Percentiles rank a stretch among this genome's conserved stretches.
These are phyloP conservation scores for Annona cherimola DNA, from an alignment of 164 flowering plant genomes.

Conservation along the genomic window DNA sequence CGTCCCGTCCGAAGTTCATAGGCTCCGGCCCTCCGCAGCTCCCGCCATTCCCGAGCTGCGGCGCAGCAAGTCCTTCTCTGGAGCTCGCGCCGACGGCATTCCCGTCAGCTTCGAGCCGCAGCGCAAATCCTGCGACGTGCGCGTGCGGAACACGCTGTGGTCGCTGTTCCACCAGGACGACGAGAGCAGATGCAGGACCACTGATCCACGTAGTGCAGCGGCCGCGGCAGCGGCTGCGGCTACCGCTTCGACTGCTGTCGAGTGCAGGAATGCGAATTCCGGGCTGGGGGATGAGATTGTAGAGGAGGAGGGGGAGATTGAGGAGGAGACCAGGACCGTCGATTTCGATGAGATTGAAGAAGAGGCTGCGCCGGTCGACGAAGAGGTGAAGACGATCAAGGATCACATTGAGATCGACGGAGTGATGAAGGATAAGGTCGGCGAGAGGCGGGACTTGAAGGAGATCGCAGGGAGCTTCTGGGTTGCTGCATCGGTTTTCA, in stretches of 20 bases:
- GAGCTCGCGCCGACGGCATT: conserved; percentile 50
- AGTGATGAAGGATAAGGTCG: conserved; percentile 27
- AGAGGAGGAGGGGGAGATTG: conserved; percentile 13
- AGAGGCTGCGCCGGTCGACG: conserved; percentile 24
- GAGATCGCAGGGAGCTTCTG: conserved; percentile 69
- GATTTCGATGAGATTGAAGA: conserved; percentile 5
- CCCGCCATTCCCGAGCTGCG: conserved; percentile 62
- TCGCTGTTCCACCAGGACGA: conserved; percentile 57
- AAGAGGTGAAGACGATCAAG: conserved; percentile 71
- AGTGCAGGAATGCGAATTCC: not conserved
- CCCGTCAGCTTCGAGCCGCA: conserved; percentile 67
- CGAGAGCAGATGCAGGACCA: conserved; percentile 23
- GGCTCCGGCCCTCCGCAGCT: conserved; percentile 13
- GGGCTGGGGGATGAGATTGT: conserved; percentile 18
- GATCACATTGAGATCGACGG: conserved; percentile 84
- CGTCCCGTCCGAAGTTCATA: not conserved
- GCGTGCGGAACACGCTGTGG: conserved; percentile 57
- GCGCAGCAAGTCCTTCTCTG: conserved; percentile 72
- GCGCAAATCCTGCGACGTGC: conserved; percentile 83
- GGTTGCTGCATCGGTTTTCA: conserved; percentile 81
- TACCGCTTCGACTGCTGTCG: not conserved
- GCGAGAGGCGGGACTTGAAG: conserved; percentile 44
- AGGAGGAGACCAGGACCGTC: not conserved
- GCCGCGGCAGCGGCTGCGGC: conserved; percentile 4
- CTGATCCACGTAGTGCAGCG: conserved; percentile 18